Conservation (phyloP, 1,284 basidiomycete species). For the Sutorius eximius region DNA sequence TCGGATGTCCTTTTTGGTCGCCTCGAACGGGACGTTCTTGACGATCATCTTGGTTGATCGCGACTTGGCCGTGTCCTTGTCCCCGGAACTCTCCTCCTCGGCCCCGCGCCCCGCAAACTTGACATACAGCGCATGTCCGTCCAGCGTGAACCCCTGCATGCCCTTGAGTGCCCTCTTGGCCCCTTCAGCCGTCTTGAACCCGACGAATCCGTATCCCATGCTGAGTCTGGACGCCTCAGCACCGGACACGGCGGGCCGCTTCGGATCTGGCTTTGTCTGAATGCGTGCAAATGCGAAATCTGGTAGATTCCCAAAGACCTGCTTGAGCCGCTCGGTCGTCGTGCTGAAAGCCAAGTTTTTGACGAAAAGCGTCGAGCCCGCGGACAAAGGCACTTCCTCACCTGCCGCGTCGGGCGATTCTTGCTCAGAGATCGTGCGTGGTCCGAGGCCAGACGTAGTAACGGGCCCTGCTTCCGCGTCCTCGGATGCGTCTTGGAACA, state of each 20-base stretch:
- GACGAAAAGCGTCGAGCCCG: slow-evolving; percentile 87
- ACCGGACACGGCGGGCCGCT: slow-evolving; percentile 54
- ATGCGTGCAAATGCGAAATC: slow-evolving; percentile 88
- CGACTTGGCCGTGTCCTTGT: slow-evolving; percentile 44
- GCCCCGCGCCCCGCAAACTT: slow-evolving; percentile 86
- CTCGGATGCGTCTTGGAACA: slow-evolving; percentile 55
- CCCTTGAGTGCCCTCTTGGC: slow-evolving; percentile 79
- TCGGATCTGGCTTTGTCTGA: slow-evolving; percentile 89
- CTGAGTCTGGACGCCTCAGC: slow-evolving; percentile 54
- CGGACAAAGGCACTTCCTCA: slow-evolving; percentile 50
- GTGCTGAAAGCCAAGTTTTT: slow-evolving; percentile 94
- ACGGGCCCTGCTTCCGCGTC: slow-evolving; percentile 6
- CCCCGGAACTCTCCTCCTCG: slow-evolving; percentile 59
- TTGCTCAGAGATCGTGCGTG: slow-evolving; percentile 48
- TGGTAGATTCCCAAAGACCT: slow-evolving; percentile 76
- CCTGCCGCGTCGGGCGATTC: slow-evolving; percentile 31
- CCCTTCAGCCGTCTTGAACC: slow-evolving; percentile 76
- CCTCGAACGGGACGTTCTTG: slow-evolving; percentile 98
- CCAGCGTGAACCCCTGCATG: slow-evolving; percentile 82
- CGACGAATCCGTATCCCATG: slow-evolving; percentile 97
- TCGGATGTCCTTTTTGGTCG: slow-evolving; percentile 88
- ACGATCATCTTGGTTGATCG: slow-evolving; percentile 89
- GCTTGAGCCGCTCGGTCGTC: slow-evolving; percentile 71
- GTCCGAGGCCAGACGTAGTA: slow-evolving; percentile 34
- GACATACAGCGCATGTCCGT: slow-evolving; percentile 84